phyloP scores from a whole-genome alignment of 1,139 yeast species.

The Scheffersomyces stambukii region DNA sequence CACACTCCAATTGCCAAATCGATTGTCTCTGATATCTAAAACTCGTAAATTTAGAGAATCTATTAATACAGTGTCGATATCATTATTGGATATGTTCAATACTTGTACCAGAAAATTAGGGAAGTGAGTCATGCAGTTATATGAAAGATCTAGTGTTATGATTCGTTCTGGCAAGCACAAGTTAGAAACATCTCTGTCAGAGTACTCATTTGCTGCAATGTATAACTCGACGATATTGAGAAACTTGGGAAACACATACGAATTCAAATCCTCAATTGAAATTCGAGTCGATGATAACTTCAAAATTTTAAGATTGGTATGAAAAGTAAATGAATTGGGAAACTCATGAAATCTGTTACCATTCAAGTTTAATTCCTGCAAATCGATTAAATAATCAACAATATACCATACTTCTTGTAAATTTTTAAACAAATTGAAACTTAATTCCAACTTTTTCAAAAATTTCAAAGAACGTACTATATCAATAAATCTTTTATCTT shows the following conservation, averaged over 20 bases:
- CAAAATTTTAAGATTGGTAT: conserved; percentile 19
- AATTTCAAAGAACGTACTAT: no score
- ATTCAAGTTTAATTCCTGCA: conserved; percentile 50
- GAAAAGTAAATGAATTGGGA: conserved; percentile 1
- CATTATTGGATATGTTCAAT: conserved; percentile 26
- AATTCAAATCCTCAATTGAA: conserved; percentile 15
- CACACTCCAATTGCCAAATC: conserved; percentile 40
- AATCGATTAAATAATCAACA: conserved; percentile 25
- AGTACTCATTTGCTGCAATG: conserved; percentile 45
- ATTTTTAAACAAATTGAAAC: conserved; percentile 52
- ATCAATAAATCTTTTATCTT: no score
- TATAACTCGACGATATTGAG: conserved; percentile 41
- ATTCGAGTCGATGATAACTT: conserved; percentile 29
- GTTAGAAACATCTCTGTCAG: conserved; percentile 16
- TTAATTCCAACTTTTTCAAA: conserved; percentile 50
- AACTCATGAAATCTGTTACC: conserved; percentile 54
- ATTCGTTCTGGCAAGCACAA: conserved; percentile 12
- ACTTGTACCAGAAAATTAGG: conserved; percentile 13
- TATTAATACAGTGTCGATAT: conserved; percentile 10
- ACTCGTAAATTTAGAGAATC: conserved; percentile 2
- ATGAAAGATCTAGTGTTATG: conserved; percentile 38
- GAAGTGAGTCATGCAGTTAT: conserved; percentile 35
- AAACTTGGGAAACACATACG: conserved; percentile 28
- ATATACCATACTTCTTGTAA: conserved; percentile 37
- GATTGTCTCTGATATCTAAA: conserved; percentile 49